Percentiles rank a stretch among this genome's conserved stretches.
These are phyloP conservation scores for Skeletonema marinoi DNA, from an alignment of 108 stramenopile genomes.

Conservation along the genomic window DNA sequence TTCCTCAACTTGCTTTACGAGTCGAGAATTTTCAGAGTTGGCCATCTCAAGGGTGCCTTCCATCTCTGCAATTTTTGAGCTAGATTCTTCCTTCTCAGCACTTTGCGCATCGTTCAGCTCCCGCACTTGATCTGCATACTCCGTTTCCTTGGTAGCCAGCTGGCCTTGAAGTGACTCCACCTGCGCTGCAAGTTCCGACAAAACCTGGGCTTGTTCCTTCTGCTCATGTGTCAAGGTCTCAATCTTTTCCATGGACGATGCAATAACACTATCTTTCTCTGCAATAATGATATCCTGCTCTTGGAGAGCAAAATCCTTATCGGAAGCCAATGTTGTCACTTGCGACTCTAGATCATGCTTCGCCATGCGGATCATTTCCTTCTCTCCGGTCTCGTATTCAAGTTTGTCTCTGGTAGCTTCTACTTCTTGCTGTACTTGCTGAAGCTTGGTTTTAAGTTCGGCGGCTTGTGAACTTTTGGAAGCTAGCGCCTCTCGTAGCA, in stretches of 20 bases:
- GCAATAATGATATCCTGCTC: constrained; percentile 39
- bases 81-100: background rate
- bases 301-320: constrained; percentile 45
- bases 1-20: background rate
- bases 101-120: background rate
- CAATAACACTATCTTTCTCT: constrained; percentile 41
- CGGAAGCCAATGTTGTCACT: constrained; percentile 36
- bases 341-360: constrained; percentile 52
- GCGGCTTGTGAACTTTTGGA: constrained; percentile 42
- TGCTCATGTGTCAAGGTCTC: constrained; percentile 18
- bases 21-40: background rate
- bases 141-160: constrained; percentile 12
- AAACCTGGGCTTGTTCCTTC: constrained; percentile 14
- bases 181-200: constrained; percentile 22
- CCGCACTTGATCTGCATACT: background rate
- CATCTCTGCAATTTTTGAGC: background rate
- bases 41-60: background rate
- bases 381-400: constrained; percentile 33
- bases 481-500: constrained; percentile 45
- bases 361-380: constrained; percentile 43
- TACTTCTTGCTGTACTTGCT: constrained; percentile 5
- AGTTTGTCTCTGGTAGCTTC: constrained; percentile 14
- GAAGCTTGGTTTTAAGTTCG: constrained; percentile 34
- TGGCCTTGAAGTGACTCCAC: constrained; percentile 28
- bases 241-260: constrained; percentile 33